phyloP scores from a whole-genome alignment of 352 stramenopile genomes.

The Globisporangium middletonii region DNA sequence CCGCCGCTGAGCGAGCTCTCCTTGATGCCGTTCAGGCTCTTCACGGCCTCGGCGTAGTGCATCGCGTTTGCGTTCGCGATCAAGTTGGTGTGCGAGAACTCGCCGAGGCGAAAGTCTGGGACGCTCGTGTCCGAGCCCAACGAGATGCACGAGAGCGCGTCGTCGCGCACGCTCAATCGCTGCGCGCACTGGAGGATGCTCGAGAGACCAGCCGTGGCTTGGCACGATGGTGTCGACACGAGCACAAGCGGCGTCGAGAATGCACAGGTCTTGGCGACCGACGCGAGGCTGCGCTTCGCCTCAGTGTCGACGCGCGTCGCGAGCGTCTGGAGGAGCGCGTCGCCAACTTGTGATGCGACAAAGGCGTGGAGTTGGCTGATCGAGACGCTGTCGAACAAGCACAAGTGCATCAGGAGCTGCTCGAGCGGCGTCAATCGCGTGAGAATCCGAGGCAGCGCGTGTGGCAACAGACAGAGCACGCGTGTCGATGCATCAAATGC shows the following conservation, averaged over 20 bases:
- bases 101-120: conserved; percentile 6
- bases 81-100: conserved; percentile 11
- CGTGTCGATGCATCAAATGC: background rate
- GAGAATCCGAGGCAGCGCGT: conserved; percentile 17
- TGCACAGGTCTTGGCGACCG: conserved; percentile 1
- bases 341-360: conserved; percentile 20
- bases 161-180: conserved; percentile 1
- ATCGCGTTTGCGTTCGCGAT: conserved; percentile 7
- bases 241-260: conserved; percentile 13
- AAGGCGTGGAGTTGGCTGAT: conserved; percentile 19
- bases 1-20: conserved; percentile 19
- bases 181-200: conserved; percentile 8
- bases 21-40: conserved; percentile 18
- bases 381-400: conserved; percentile 22
- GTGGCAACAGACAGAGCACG: background rate
- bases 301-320: conserved; percentile 4
- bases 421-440: conserved; percentile 18
- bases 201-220: background rate
- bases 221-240: conserved; percentile 3
- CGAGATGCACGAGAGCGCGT: conserved; percentile 13
- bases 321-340: conserved; percentile 6
- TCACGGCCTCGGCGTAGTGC: conserved; percentile 5
- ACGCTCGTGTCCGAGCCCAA: conserved; percentile 9
- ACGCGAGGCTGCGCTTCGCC: conserved; percentile 3
- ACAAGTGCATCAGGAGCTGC: conserved; percentile 25